Base-by-base conservation (phyloP, 495 filamentous ascomycete species). In the Lasiosphaeria miniovina region DNA sequence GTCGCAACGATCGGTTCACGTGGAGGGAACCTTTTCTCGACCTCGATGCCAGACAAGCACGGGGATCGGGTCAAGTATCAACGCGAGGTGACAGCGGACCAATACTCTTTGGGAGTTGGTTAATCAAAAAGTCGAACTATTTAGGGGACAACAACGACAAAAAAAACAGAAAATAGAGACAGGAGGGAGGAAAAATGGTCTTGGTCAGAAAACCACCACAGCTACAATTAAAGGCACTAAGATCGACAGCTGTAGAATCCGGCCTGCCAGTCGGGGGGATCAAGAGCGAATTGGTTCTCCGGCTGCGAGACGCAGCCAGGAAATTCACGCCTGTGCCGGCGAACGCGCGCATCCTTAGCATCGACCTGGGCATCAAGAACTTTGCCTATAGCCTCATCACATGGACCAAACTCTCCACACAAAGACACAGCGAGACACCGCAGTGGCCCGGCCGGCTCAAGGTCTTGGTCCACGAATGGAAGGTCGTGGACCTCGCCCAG, bases 361-460 rank as follows among this genome's bases (percentile, higher is more conserved):
- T 94, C 65, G 90, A 96, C 73, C 86, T 96, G 82, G 90, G 92
- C 48, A 86, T 97, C 65, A 83, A 84, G 46, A 95, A 94, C 74
- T 76, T 96, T 14, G 93, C 91, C 12, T 91, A 87, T 69, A 88
- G 86, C 68, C 71, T 90, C 40, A 66, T 87, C 53, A 71, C 82
- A 45, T 63, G 81, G 0, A 14, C n/a, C 32, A 38, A 41, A 36
- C 15, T 56, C 9, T 33, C 59, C 46, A 38, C 54, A 14, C 68
- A 8, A 49, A n/a, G 15, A 8, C 46, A 49, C 8, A 17, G 46
- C 12, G 9, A 24, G 12, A 11, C 1, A 17, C 48, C 48, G 17
- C 31, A n/a, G 12, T 7, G 48, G 48, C 7, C 7, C 8, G 48
- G 48, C 1, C 11, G 7, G 48, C 48, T 31, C 53, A 51, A 34